Evolutionary conservation across 2,329 filamentous ascomycete genomes (phyloP).

Genomic region (Cladosporium sp.): DNA sequence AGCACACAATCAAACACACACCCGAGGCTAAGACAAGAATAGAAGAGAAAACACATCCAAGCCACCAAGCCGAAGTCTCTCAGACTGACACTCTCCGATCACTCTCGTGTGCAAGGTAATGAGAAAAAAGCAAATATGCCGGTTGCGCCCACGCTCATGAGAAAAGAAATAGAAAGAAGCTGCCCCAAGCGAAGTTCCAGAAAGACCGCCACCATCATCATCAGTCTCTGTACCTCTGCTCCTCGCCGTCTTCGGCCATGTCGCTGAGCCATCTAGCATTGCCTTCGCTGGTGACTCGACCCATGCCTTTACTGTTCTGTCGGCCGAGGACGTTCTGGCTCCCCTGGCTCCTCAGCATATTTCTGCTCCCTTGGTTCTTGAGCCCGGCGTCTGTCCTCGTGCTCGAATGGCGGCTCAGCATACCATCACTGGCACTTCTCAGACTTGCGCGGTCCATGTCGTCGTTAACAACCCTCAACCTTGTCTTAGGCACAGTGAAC

Average conservation of each 20-base stretch:
- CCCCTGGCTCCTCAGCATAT: not conserved
- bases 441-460: slow-evolving; percentile 52
- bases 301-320: slow-evolving; percentile 24
- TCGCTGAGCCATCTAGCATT: not conserved
- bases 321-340: slow-evolving; percentile 16
- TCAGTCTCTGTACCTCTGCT: slow-evolving; percentile 17
- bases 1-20: not conserved
- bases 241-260: slow-evolving; percentile 4
- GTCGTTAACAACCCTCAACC: slow-evolving; percentile 85
- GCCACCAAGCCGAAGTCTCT: not conserved
- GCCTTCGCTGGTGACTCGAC: slow-evolving; percentile 25
- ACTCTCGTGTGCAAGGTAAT: not conserved
- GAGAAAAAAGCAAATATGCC: not conserved
- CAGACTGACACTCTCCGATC: not conserved
- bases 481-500: slow-evolving; percentile 90
- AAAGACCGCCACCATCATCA: not conserved
- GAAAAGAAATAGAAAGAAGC: not conserved
- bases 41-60: slow-evolving; percentile 8
- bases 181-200: not conserved
- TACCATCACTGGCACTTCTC: slow-evolving; percentile 38
- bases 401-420: slow-evolving; percentile 28
- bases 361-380: slow-evolving; percentile 1
- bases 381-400: slow-evolving; percentile 14
- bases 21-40: not conserved
- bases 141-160: slow-evolving; percentile 4